These are phyloP conservation scores for Candida glaebosa DNA, from an alignment of 805 yeast genomes.

Conservation along the genomic window DNA sequence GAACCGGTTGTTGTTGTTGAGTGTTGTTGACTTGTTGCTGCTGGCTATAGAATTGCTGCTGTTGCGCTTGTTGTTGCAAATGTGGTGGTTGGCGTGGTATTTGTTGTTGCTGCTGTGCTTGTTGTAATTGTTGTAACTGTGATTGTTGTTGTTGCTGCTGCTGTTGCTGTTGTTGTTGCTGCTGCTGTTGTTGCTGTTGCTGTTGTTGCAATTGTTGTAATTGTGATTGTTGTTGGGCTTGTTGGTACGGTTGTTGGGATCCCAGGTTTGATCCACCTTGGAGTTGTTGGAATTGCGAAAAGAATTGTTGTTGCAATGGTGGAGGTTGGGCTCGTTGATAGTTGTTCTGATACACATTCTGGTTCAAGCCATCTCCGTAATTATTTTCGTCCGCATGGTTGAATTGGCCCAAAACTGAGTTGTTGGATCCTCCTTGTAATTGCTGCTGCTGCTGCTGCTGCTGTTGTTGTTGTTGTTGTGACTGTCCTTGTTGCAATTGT, in stretches of 20 bases:
- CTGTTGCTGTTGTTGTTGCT: slow-evolving; percentile 16
- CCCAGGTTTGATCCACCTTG: too few species aligned
- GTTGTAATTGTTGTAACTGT: slow-evolving; percentile 27
- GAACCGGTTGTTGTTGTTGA: slow-evolving; percentile 19
- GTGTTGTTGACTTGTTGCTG: slow-evolving; percentile 27
- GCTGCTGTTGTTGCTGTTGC: slow-evolving; percentile 15
- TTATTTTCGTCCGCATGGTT: slow-evolving; percentile 9
- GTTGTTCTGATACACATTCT: slow-evolving; percentile 16
- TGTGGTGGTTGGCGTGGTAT: slow-evolving; percentile 20
- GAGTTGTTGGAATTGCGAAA: slow-evolving; percentile 14
- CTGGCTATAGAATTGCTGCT: slow-evolving; percentile 21
- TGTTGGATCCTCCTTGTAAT: slow-evolving; percentile 11
- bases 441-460: slow-evolving; percentile 32
- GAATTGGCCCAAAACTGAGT: slow-evolving; percentile 11
- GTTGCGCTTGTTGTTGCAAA: slow-evolving; percentile 19
- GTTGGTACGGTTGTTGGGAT: slow-evolving; percentile 12
- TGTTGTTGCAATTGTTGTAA: slow-evolving; percentile 18
- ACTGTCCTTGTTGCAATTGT: slow-evolving; percentile 39
- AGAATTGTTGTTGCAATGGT: slow-evolving; percentile 15
- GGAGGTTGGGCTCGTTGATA: slow-evolving; percentile 22
- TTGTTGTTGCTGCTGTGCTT: slow-evolving; percentile 17
- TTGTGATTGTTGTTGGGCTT: slow-evolving; percentile 18
- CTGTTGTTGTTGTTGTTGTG: slow-evolving; percentile 16
- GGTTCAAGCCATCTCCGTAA: slow-evolving; percentile 15
- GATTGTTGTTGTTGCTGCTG: too few species aligned